These are phyloP conservation scores for Mucor circinelloides DNA, from an alignment of 371 early-diverging fungal genomes.

Conservation along the genomic window DNA sequence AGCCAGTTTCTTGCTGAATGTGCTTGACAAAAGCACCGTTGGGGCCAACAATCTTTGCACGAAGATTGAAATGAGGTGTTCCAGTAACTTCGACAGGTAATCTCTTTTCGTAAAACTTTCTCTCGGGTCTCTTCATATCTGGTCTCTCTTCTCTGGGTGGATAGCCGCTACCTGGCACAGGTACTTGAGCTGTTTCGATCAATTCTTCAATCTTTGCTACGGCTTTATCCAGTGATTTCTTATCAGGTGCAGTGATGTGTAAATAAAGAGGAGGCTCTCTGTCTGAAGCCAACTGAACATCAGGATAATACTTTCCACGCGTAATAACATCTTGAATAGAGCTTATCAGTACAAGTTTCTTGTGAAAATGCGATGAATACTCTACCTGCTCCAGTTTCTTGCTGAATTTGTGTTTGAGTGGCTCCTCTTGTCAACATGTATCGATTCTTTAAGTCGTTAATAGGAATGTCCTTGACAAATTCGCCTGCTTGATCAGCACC, in stretches of 20 bases:
- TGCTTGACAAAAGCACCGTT: constrained; percentile 86
- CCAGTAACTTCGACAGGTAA: constrained; percentile 75
- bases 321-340: constrained; percentile 68
- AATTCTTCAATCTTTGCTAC: constrained; percentile 72
- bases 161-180: constrained; percentile 23
- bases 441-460: constrained; percentile 82
- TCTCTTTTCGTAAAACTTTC: constrained; percentile 63
- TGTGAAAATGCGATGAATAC: background rate
- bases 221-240: constrained; percentile 74
- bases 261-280: constrained; percentile 81
- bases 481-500: constrained; percentile 38
- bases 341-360: no score
- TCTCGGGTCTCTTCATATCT: constrained; percentile 27
- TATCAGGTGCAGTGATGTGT: constrained; percentile 68
- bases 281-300: constrained; percentile 69
- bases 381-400: constrained; percentile 74
- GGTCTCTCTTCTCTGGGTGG: constrained; percentile 23
- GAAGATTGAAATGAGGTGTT: constrained; percentile 73
- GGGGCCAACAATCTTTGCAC: constrained; percentile 88
- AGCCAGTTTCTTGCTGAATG: constrained; percentile 80
- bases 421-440: constrained; percentile 80
- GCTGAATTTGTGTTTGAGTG: constrained; percentile 72
- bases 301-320: constrained; percentile 82
- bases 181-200: constrained; percentile 54
- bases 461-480: constrained; percentile 68